phyloP scores from a whole-genome alignment of 2,329 filamentous ascomycete genomes.

The Aspergillus persii region DNA sequence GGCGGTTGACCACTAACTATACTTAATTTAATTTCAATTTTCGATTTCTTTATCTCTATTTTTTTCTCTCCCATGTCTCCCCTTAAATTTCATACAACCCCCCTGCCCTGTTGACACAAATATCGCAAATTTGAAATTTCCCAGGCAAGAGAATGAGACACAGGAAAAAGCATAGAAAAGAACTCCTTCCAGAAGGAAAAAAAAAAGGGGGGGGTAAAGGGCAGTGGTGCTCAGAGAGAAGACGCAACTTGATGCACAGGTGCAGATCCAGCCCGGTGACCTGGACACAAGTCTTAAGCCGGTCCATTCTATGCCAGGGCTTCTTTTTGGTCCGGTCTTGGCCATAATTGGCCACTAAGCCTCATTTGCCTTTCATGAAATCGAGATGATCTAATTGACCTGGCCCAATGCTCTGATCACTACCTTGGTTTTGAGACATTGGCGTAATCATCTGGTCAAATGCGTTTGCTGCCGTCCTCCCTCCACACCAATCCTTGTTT shows the following conservation, averaged over 20 bases:
- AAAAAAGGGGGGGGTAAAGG: background rate
- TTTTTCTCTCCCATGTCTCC: background rate
- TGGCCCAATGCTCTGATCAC: conserved; percentile 2
- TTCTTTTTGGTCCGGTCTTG: conserved; percentile 8
- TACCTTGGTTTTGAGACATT: conserved; percentile 17
- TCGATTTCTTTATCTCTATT: background rate
- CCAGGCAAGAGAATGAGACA: background rate
- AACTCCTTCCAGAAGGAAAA: background rate
- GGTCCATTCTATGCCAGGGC: conserved; percentile 9
- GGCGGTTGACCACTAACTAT: background rate
- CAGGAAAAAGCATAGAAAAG: background rate
- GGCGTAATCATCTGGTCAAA: conserved; percentile 11
- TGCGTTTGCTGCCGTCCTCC: conserved; percentile 17
- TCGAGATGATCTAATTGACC: conserved; percentile 5
- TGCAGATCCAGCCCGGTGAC: conserved; percentile 13
- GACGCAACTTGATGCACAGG: conserved; percentile 7
- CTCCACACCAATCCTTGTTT: background rate
- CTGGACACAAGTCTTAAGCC: conserved; percentile 13
- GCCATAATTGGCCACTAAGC: conserved; percentile 12
- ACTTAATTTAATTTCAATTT: background rate
- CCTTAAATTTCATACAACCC: background rate
- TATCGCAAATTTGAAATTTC: background rate
- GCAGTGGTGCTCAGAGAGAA: background rate
- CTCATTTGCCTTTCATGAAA: conserved; percentile 8
- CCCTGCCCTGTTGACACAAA: background rate